These are phyloP conservation scores for Rhizopogon sp. DNA, from an alignment of 768 basidiomycete species.

Conservation along the genomic window DNA sequence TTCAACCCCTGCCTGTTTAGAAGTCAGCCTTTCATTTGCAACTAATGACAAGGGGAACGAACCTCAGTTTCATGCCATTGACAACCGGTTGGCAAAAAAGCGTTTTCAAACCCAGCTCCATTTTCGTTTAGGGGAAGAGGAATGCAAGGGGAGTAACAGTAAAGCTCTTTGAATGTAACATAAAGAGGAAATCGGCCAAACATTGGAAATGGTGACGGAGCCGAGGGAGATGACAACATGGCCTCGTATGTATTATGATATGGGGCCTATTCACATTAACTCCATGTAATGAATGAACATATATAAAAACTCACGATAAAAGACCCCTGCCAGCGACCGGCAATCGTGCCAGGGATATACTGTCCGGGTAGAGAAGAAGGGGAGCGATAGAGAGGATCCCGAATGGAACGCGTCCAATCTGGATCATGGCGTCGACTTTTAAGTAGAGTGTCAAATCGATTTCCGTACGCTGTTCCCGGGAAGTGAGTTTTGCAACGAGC, in stretches of 20 bases:
- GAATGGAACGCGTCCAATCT: slow-evolving; percentile 22
- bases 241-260: slow-evolving; percentile 31
- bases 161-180: slow-evolving; percentile 44
- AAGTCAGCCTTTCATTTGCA: not conserved
- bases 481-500: slow-evolving; percentile 38
- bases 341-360: slow-evolving; percentile 40
- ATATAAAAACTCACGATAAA: slow-evolving; percentile 30
- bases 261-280: slow-evolving; percentile 29
- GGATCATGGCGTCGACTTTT: slow-evolving; percentile 29
- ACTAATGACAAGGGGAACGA: not conserved
- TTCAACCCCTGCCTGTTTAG: slow-evolving; percentile 22
- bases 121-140: slow-evolving; percentile 32
- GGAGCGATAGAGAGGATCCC: not conserved
- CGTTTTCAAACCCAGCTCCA: slow-evolving; percentile 34
- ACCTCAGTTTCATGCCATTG: slow-evolving; percentile 29
- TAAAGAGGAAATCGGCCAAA: slow-evolving; percentile 44
- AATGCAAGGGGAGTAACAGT: slow-evolving; percentile 28
- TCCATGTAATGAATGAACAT: not conserved
- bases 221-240: slow-evolving; percentile 29
- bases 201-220: slow-evolving; percentile 30
- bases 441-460: slow-evolving; percentile 11
- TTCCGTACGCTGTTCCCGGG: slow-evolving; percentile 16
- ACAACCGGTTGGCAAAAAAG: slow-evolving; percentile 41
- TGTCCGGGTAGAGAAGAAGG: slow-evolving; percentile 8
- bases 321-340: slow-evolving; percentile 47